Conservation (phyloP, 2,329 filamentous ascomycete species). For the Fusarium vanettenii region DNA sequence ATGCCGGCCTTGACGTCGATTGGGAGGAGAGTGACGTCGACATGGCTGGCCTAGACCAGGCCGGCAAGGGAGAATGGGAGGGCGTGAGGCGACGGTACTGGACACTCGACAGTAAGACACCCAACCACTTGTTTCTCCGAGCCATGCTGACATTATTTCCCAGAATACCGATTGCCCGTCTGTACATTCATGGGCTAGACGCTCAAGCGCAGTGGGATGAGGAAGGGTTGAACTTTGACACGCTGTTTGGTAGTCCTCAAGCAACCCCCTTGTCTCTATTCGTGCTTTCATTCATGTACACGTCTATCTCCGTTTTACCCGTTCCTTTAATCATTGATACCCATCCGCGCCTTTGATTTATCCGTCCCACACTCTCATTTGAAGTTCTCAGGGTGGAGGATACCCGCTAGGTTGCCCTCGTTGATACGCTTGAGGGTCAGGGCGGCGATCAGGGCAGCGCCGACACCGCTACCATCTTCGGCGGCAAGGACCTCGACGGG, state of each 20-base stretch:
- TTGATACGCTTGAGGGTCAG: constrained; percentile 73
- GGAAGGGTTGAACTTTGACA: constrained; percentile 11
- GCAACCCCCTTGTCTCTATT: constrained; percentile 23
- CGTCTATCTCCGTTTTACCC: constrained; percentile 39
- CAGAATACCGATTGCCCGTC: constrained; percentile 78
- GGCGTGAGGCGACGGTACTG: constrained; percentile 91
- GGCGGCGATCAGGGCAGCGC: constrained; percentile 91
- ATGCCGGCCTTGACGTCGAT: constrained; percentile 89
- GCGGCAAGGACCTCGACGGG: constrained; percentile 89
- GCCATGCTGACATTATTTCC: constrained; percentile 39
- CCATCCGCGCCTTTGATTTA: constrained; percentile 20
- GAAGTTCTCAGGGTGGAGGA: constrained; percentile 74
- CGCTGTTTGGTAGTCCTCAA: constrained; percentile 27
- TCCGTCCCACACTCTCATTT: constrained; percentile 38
- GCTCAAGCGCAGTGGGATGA: constrained; percentile 2
- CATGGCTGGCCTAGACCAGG: constrained; percentile 70
- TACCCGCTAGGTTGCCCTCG: constrained; percentile 71
- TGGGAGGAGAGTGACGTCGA: constrained; percentile 85
- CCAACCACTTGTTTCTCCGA: neutral
- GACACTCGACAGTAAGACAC: constrained; percentile 76
- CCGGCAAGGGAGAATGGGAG: constrained; percentile 83
- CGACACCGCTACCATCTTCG: constrained; percentile 97
- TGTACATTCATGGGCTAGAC: constrained; percentile 77
- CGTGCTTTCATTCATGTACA: constrained; percentile 29
- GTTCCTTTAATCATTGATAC: constrained; percentile 29